Base-by-base conservation (phyloP, 306 rosid genomes). In the Vachellia pachyceras region DNA sequence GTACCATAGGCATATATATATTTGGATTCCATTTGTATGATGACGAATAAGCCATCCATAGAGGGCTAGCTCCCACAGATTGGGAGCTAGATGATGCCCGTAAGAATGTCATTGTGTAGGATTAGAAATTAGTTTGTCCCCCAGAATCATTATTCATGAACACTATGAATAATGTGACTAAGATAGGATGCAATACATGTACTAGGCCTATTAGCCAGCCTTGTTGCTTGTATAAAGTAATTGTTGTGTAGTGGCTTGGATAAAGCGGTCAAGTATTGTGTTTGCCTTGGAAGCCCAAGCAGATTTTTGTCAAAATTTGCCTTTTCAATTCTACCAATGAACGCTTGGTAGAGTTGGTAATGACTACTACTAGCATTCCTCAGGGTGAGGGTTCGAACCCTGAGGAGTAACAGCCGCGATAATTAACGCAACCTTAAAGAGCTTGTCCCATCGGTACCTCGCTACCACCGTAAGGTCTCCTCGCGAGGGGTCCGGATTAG, bases 61-160 rank as follows among this genome's bases (percentile, higher is more conserved):
- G 4, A 5, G 2, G 3, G 47, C 33, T 29, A 29, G 72, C 49
- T 39, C 72, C 72, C 10, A 3, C 33, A n/a, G 9, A 39, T 7
- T 40, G 35, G 72, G 73, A 69, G 73, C 73, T 69, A 29, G 33
- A 29, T 69, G 49, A 41, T 41, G 73, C 36, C 5, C 2, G 54
- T 41, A n/a, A 69, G 37, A 42, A 42, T 42, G 36, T 42, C 37
- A 11, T 3, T n/a, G 42, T 17, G 42, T 33, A 29, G 69, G 71
- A 20, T 35, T 64, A 36, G 22, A 42, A 22, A 42, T 41, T 22
- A 22, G 23, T 52, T 18, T 54, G 61, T 54, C 8, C 61, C 5
- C 9, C 58, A 52, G 1, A 52, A 17, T 52, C 58, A 6, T 52
- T 52, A 7, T 17, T 50, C 58, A 17, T 17, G 17, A 18, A 17